Conservation (phyloP, 257 asterid genomes). For the Scutellaria barbata region DNA sequence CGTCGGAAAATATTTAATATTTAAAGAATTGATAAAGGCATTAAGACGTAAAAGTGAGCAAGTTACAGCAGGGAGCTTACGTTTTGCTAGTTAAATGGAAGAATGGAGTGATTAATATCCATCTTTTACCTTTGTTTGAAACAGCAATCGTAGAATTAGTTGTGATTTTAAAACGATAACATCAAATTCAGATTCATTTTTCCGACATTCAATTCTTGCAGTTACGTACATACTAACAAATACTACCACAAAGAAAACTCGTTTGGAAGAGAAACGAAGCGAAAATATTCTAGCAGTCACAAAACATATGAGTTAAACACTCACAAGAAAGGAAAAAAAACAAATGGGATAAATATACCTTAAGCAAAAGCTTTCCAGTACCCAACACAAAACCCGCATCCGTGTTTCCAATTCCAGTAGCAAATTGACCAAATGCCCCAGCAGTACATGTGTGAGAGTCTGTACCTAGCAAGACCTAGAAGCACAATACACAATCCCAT, state of each 20-base stretch:
- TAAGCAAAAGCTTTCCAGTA: conserved; percentile 93
- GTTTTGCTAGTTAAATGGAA: conserved; percentile 1
- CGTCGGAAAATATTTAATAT: not conserved
- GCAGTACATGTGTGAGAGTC: conserved; percentile 98
- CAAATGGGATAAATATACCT: conserved; percentile 51
- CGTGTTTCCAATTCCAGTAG: conserved; percentile 96
- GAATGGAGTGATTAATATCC: not conserved
- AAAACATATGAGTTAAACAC: not conserved
- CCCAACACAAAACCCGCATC: conserved; percentile 98
- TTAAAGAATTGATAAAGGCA: not conserved
- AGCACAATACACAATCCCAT: conserved; percentile 20
- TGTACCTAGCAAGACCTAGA: conserved; percentile 89
- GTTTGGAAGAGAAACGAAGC: conserved; percentile 12
- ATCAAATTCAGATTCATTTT: not conserved
- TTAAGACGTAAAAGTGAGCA: no score
- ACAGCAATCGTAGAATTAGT: not conserved
- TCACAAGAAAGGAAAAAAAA: not conserved
- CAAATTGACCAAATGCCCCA: conserved; percentile 98
- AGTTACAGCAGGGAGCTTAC: no score
- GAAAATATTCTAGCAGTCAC: not conserved
- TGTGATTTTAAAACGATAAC: not conserved
- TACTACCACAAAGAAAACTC: conserved; percentile 1
- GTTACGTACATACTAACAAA: not conserved
- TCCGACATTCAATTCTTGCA: not conserved
- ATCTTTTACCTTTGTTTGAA: conserved; percentile 5